Percentiles rank a stretch among this genome's conserved stretches.
These are phyloP conservation scores for Saccharomycopsis sp. DNA, from an alignment of 805 yeast genomes.

Conservation along the genomic window DNA sequence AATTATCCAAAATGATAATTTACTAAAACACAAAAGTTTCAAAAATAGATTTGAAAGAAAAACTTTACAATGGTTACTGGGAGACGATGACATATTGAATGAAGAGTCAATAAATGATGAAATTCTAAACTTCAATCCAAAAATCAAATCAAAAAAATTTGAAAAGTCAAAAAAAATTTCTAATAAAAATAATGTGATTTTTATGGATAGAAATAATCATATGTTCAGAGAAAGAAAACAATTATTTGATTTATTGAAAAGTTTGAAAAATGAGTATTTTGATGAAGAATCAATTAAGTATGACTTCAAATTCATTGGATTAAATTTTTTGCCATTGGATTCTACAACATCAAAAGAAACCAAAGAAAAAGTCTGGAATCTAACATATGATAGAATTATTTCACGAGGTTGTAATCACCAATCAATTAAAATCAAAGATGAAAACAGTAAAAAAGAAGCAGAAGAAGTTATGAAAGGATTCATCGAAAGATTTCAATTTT, in stretches of 20 bases:
- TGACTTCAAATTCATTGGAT: constrained; percentile 45
- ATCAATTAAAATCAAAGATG: constrained; percentile 42
- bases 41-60: constrained; percentile 38
- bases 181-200: constrained; percentile 37
- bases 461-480: constrained; percentile 69
- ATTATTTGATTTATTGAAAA: constrained; percentile 40
- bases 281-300: constrained; percentile 2
- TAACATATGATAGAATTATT: constrained; percentile 51
- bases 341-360: constrained; percentile 2
- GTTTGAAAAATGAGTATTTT: not conserved
- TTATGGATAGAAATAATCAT: constrained; percentile 82
- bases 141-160: not conserved
- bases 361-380: constrained; percentile 24
- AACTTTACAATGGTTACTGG: constrained; percentile 27
- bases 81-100: constrained; percentile 13
- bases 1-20: constrained; percentile 75
- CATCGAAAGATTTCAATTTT: constrained; percentile 54
- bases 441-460: constrained; percentile 28
- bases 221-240: constrained; percentile 57
- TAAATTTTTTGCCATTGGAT: constrained; percentile 45
- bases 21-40: constrained; percentile 33
- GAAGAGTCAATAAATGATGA: constrained; percentile 8
- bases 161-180: not conserved
- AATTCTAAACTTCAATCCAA: not conserved
- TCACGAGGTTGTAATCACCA: constrained; percentile 56